Conservation (phyloP, 371 early-diverging fungal genomes). For the Catenaria anguillulae region DNA sequence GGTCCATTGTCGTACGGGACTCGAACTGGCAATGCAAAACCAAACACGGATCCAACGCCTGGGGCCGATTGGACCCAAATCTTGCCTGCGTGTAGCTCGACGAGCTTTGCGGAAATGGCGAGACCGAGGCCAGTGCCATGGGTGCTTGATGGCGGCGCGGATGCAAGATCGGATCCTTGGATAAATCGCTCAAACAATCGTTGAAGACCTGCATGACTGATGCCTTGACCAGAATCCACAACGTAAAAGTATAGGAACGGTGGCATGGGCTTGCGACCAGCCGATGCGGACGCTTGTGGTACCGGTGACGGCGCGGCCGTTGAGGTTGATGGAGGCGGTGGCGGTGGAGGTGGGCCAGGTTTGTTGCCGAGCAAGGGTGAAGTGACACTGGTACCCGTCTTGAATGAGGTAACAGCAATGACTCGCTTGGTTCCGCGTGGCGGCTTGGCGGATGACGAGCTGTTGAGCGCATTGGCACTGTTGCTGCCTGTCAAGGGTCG, state of each 20-base stretch:
- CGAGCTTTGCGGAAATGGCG: conserved; percentile 5
- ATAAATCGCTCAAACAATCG: conserved; percentile 7
- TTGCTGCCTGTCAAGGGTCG: too few relatives aligned
- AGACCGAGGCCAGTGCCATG: conserved; percentile 12
- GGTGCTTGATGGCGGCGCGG: not conserved
- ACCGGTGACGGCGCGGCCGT: conserved; percentile 2
- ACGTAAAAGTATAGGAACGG: conserved; percentile 2
- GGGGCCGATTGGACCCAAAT: conserved; percentile 1
- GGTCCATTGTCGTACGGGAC: too few relatives aligned
- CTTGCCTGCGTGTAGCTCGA: conserved; percentile 6
- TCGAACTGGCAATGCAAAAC: not conserved
- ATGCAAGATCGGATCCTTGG: conserved; percentile 7
- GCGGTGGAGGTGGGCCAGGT: too few relatives aligned
- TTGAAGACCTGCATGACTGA: not conserved
- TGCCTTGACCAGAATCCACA: conserved; percentile 10
- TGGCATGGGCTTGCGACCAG: not conserved
- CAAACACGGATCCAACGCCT: conserved; percentile 7
- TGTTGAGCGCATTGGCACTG: too few relatives aligned
- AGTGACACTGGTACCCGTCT: too few relatives aligned
- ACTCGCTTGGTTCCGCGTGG: too few relatives aligned
- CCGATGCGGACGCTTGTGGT: not conserved
- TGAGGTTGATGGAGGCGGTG: too few relatives aligned
- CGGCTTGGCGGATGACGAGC: too few relatives aligned
- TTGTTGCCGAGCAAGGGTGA: too few relatives aligned
- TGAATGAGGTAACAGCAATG: too few relatives aligned